phyloP scores from a whole-genome alignment of 352 stramenopile species.

The Elongisporangium prolatum region DNA sequence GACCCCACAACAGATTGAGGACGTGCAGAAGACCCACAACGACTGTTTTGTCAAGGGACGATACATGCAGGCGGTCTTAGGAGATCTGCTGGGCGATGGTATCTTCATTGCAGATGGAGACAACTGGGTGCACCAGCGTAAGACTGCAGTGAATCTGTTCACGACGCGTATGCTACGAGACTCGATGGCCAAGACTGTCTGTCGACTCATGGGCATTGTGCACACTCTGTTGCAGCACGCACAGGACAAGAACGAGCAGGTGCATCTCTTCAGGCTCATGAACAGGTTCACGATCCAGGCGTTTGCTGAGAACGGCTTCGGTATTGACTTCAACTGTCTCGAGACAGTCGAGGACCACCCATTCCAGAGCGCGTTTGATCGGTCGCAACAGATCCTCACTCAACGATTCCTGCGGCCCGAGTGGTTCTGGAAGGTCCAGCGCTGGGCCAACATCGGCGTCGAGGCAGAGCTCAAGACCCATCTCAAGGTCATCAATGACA shows the following conservation, averaged over 20 bases:
- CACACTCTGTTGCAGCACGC: slow-evolving; percentile 13
- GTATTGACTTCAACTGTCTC: slow-evolving; percentile 26
- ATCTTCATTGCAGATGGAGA: slow-evolving; percentile 71
- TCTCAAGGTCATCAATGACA: slow-evolving; percentile 13
- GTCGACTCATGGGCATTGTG: slow-evolving; percentile 27
- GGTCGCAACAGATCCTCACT: slow-evolving; percentile 25
- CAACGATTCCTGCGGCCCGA: slow-evolving; percentile 33
- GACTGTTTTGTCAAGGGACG: slow-evolving; percentile 71
- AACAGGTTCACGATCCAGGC: slow-evolving; percentile 36
- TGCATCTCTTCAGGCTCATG: slow-evolving; percentile 33
- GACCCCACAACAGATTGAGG: slow-evolving; percentile 40
- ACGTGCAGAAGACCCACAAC: slow-evolving; percentile 66
- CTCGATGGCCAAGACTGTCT: slow-evolving; percentile 29
- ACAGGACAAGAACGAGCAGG: slow-evolving; percentile 1
- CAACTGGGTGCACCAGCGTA: slow-evolving; percentile 72
- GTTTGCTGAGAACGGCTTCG: slow-evolving; percentile 42
- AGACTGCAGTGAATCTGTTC: slow-evolving; percentile 40
- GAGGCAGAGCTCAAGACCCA: slow-evolving; percentile 21
- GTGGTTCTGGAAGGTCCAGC: slow-evolving; percentile 47
- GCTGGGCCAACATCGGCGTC: slow-evolving; percentile 21
- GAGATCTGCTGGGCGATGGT: slow-evolving; percentile 73
- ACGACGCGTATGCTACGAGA: slow-evolving; percentile 28
- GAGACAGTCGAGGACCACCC: slow-evolving; percentile 25
- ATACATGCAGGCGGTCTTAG: slow-evolving; percentile 22
- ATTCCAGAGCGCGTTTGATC: slow-evolving; percentile 35